These are phyloP conservation scores for Begonia peltatifolia DNA, from an alignment of 306 rosid species.

Conservation along the genomic window DNA sequence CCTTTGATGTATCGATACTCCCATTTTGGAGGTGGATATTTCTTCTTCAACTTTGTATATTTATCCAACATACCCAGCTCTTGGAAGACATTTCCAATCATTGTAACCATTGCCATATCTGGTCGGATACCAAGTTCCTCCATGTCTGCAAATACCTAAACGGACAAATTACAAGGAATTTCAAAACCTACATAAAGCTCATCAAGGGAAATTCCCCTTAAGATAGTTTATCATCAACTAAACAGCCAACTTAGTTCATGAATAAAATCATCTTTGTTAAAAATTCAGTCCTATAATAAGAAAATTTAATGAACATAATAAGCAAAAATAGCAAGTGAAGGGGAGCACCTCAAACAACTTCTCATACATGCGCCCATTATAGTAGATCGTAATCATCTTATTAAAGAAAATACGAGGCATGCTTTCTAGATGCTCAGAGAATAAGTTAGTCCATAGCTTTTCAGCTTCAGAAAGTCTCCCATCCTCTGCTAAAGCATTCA, in stretches of 20 bases:
- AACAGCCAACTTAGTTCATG: too few species aligned
- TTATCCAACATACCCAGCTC: slow-evolving; percentile 75
- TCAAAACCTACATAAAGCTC: too few species aligned
- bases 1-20: slow-evolving; percentile 56
- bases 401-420: slow-evolving; percentile 72
- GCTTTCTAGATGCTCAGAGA: slow-evolving; percentile 61
- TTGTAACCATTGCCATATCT: slow-evolving; percentile 30
- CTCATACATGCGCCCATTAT: slow-evolving; percentile 42
- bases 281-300: too few species aligned
- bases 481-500: slow-evolving; percentile 84
- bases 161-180: slow-evolving; percentile 5
- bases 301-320: too few species aligned
- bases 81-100: slow-evolving; percentile 63
- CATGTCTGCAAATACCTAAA: slow-evolving; percentile 90
- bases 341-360: slow-evolving; percentile 79
- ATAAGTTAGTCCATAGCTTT: slow-evolving; percentile 80
- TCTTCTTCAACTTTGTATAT: slow-evolving; percentile 38
- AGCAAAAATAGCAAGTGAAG: too few species aligned
- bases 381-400: slow-evolving; percentile 68
- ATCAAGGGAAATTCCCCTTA: too few species aligned
- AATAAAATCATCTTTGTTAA: too few species aligned
- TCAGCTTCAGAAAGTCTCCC: slow-evolving; percentile 86
- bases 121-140: slow-evolving; percentile 84
- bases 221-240: too few species aligned
- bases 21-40: slow-evolving; percentile 77